Base-by-base conservation (phyloP, 371 early-diverging fungal genomes). In the Zychaea mexicana region DNA sequence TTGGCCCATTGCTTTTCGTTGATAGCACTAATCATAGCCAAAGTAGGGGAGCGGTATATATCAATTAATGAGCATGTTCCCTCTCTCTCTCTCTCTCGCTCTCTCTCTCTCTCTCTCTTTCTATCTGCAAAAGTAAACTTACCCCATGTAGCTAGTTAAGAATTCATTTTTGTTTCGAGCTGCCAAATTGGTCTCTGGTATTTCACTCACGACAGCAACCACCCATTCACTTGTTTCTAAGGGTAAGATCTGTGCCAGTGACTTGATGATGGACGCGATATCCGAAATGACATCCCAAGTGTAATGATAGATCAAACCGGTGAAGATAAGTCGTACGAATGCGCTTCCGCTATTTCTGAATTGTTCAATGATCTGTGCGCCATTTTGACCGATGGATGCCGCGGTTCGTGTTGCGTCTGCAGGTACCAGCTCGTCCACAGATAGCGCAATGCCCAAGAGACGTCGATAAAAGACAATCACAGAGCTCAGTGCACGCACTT, bases 401-500 rank as follows among this genome's bases (percentile, higher is more conserved):
- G 62, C 54, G 15, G 66, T 69, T n/a, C 33, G 49, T 21, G 69
- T 46, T 24, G 58, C 47, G 24, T 53, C 57, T 27, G 45, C 61
- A 13, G 65, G 38, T 10, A 61, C 54, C 21, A 63, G 57, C 31
- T 60, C 64, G 46, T 67, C 68, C 30, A 70, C 69, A 22, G 71
- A 65, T 26, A 68, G 33, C 3, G 71, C 67, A 66, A 79, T 60
- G 60, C 68, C 71, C 33, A 87, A 59, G 10, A 80, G 54, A 21
- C 73, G 73, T 39, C 79, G 72, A 66, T 86, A 84, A 52, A 83
- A 84, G 5, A 66, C 46, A 38, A 91, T 57, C 13, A 92, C 85
- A 12, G 92, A 79, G 5, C 71, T 62, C 30, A 91, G 82, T 4
- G 91, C 84, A 46, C 87, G 83, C 28, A 68, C 74, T 46, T 91